Conservation (phyloP, 2,329 filamentous ascomycete genomes). For the Emmonsiellopsis sp. region DNA sequence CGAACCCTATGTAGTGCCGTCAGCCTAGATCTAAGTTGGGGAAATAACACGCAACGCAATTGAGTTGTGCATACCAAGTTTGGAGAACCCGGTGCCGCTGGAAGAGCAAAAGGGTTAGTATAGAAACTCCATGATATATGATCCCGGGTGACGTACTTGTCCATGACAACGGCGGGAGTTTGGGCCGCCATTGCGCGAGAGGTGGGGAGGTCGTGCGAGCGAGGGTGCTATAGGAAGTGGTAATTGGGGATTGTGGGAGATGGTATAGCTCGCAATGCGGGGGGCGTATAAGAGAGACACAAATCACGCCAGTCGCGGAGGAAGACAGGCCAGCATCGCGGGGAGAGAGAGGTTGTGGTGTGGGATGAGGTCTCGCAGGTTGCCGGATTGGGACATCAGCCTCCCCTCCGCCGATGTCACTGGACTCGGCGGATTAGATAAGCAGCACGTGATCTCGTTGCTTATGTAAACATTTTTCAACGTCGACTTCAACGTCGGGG, state of each 20-base stretch:
- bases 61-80: slow-evolving; percentile 63
- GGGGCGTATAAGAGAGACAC: background rate
- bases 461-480: background rate
- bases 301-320: background rate
- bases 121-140: slow-evolving; percentile 12
- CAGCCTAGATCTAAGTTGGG: slow-evolving; percentile 19
- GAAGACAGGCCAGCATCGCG: background rate
- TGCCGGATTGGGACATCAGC: background rate
- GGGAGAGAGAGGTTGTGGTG: background rate
- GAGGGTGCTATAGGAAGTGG: background rate
- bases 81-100: slow-evolving; percentile 98
- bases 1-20: slow-evolving; percentile 61
- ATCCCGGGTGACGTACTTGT: slow-evolving; percentile 69
- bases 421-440: background rate
- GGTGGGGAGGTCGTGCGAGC: background rate
- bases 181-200: slow-evolving; percentile 71
- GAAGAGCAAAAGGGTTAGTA: slow-evolving; percentile 30
- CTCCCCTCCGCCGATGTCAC: background rate
- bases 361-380: background rate
- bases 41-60: slow-evolving; percentile 6
- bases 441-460: background rate
- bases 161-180: slow-evolving; percentile 99
- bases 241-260: background rate
- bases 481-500: too few relatives aligned
- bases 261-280: slow-evolving; percentile 1